Base-by-base conservation (phyloP, 768 basidiomycete species). In the Stropharia rugosoannulata region DNA sequence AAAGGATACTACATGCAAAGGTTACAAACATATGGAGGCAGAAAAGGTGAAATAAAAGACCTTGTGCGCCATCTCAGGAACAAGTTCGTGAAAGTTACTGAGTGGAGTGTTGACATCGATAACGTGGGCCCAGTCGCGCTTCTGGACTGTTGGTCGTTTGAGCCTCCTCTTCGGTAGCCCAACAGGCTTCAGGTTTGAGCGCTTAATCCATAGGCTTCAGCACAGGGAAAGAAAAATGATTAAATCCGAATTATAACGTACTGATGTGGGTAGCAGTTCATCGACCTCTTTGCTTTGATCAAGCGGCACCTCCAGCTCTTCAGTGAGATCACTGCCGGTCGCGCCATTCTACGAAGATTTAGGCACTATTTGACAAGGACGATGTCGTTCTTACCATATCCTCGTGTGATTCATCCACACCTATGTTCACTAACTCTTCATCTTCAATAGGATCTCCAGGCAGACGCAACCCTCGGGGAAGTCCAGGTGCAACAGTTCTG, bases 71-170 rank as follows among this genome's bases (percentile, higher is more conserved):
- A 96, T 95, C 54, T 95, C 90, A 0, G 96, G 96, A 7, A 99
- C 94, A 22, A 98, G 86, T 67, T 96, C 88, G 51, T 82, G 83
- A 67, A 96, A 96, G 67, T 98, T 96, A 12, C 77, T 75, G 68
- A 97, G 85, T 18, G 93, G 90, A 58, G 89, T 88, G 64, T 93
- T 93, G 57, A 98, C 85, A 64, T 98, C 92, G 27, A 98, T 92
- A 25, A 93, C 90, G 76, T 98, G 97, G 1, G 97, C 97, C 97
- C 97, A 99, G 59, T 98, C 94, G 46, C 91, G 89, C 72, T 95
- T 95, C 55, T 84, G 84, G 3, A 84, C 65, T 45, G 80, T 76
- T 2, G 75, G 62, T 29, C 78, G 76, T 61, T 75, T 78, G 15
- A 69, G 58, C 43, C 74, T 74, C 37, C 75, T 75, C n/a, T 64